Base-by-base conservation (phyloP, 2,329 filamentous ascomycete genomes). In the Teratosphaeria destructans region DNA sequence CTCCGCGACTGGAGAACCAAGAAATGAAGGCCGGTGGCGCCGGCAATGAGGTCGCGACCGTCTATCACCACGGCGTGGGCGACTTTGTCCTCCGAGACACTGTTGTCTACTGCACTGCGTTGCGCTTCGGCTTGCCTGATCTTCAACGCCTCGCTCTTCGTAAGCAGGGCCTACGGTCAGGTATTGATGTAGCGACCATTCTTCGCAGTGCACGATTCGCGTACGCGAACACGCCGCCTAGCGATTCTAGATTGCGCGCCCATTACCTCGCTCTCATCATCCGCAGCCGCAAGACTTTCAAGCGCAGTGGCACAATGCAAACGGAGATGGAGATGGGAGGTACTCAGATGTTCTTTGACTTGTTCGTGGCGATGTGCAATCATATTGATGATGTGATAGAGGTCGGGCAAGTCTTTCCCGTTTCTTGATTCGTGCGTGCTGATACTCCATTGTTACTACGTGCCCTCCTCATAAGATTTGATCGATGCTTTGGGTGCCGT, bases 361-460 rank as follows among this genome's bases (percentile, higher is more conserved):
- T 97, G 77, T 97, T 96, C 76, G 92, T 96, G 74, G 92, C 92
- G 71, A 89, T 96, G 87, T 95, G 90, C 82, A 96, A 96, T 79
- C 92, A 96, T 80, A 88, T 96, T 72, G 92, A 96, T 83, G 92
- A 96, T 77, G 85, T 96, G 78, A 87, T 90, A 78, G 90, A 94
- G 74, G 85, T 90, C 76, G 87, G 84, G 83, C 88, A 86, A 75
- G 83, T 81, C 73, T 77, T 61, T 55, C 61, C 62, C 63, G 66
- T 52, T 61, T 66, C 63, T 62, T 53, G 19, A 52, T 11, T 16
- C 14, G 29, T n/a, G 43, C n/a, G 16, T n/a, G 43, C 43, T 49
- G 43, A 49, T n/a, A 47, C n/a, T 23, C 16, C 43, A 10, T 19
- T 6, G 6, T 23, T 5, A n/a, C 43, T 49, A 19, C 43, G 19